Conservation (phyloP, 2,329 filamentous ascomycete genomes). For the Grosmannia serpens region DNA sequence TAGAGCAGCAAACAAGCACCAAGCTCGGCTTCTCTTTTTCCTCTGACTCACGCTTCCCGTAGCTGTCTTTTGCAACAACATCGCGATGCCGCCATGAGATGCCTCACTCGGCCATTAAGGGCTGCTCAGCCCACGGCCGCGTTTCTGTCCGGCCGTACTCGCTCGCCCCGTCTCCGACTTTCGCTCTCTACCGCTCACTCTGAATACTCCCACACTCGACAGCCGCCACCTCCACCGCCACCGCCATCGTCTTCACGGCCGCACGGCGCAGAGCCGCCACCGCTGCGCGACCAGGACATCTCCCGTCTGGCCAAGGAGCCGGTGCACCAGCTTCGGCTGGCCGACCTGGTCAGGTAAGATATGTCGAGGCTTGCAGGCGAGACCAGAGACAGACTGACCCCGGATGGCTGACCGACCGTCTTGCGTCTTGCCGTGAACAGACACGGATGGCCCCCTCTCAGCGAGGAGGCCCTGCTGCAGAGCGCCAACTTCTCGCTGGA, state of each 20-base stretch:
- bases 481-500: slow-evolving; percentile 95
- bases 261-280: not conserved
- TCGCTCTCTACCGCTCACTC: not conserved
- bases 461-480: slow-evolving; percentile 65
- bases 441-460: slow-evolving; percentile 74
- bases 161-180: not conserved
- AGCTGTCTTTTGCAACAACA: not conserved
- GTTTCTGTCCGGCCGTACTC: not conserved
- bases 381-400: not conserved
- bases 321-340: slow-evolving; percentile 71
- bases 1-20: not conserved
- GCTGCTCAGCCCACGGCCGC: slow-evolving; percentile 17
- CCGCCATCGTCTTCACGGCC: not conserved
- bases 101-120: slow-evolving; percentile 26
- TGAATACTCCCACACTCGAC: not conserved
- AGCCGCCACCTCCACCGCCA: not conserved
- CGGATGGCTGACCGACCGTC: not conserved
- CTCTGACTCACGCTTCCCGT: not conserved
- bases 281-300: slow-evolving; percentile 59
- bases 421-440: slow-evolving; percentile 26
- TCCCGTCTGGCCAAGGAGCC: slow-evolving; percentile 64
- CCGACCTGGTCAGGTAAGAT: slow-evolving; percentile 75
- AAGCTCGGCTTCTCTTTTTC: not conserved
- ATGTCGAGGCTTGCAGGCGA: slow-evolving; percentile 9
- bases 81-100: slow-evolving; percentile 36